Base-by-base conservation (phyloP, 257 asterid genomes). In the Petunia secreta region DNA sequence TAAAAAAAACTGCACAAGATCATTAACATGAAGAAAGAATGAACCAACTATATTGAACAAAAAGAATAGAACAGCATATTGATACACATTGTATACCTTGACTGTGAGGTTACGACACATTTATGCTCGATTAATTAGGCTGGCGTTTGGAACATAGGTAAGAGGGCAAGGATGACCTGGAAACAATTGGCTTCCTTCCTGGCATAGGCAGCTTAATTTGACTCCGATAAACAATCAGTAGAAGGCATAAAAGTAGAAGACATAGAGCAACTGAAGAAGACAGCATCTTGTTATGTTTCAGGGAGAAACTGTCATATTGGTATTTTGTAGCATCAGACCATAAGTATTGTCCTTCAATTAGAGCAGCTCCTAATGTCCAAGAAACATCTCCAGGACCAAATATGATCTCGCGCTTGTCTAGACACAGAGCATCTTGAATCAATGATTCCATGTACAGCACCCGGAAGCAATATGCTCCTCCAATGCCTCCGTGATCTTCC, bases 291-390 rank as follows among this genome's bases (percentile, higher is more conserved):
- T 78, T 53, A 41, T 78, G 75, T 77, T 80, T 79, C 80, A 84
- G 78, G 39, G 75, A 38, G 1, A 85, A 83, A 58, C 78, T n/a
- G 46, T 54, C 58, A 77, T 63, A 83, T 79, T n/a, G 63, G 3
- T 77, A 68, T 58, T 84, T 79, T 39, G 80, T 84, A 58, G 74
- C 52, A 75, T 66, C 82, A 75, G 6, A 88, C 96, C 92, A 87
- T 48, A 87, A 62, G 63, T 85, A 89, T 15, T 87, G 92, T 64
- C 93, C 96, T 83, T 93, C 97, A 36, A 91, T 73, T 25, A 92
- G 80, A 39, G 98, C 92, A 81, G 96, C 93, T 6, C 97, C 98
- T 84, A 92, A 80, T 6, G 96, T 89, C 98, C 98, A 93, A 58
- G 98, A 87, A 79, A 92, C 75, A 44, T 93, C 94, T 37, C 92